Conservation (phyloP, 2,329 filamentous ascomycete genomes). For the Apiospora pterosperma region DNA sequence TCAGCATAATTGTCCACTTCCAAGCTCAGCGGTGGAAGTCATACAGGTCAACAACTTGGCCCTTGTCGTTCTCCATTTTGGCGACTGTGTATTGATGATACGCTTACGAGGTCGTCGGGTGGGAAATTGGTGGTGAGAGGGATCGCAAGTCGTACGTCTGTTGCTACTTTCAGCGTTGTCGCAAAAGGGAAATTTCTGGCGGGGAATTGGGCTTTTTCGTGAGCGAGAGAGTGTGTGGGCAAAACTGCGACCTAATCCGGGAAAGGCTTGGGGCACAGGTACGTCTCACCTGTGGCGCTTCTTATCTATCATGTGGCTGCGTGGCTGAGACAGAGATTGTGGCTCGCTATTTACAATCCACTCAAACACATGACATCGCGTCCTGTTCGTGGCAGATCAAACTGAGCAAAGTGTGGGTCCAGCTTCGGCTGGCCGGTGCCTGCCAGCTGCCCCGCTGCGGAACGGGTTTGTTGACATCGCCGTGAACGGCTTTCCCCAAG, state of each 20-base stretch:
- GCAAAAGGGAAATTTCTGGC: constrained; percentile 16
- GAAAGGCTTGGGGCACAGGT: constrained; percentile 1
- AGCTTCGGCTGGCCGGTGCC: neutral
- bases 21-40: constrained; percentile 29
- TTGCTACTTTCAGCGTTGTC: constrained; percentile 5
- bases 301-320: neutral
- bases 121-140: constrained; percentile 25
- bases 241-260: constrained; percentile 2
- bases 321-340: neutral
- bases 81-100: constrained; percentile 29
- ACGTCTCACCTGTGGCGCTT: neutral
- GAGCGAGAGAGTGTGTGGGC: neutral
- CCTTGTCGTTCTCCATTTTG: constrained; percentile 99
- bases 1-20: constrained; percentile 5
- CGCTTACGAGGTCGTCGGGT: constrained; percentile 27
- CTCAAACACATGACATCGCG: neutral
- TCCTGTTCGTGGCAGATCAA: neutral
- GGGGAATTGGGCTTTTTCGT: neutral
- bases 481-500: neutral
- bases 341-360: neutral
- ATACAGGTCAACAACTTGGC: constrained; percentile 99
- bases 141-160: constrained; percentile 4
- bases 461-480: neutral
- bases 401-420: neutral
- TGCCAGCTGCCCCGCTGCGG: neutral